phyloP scores from a whole-genome alignment of 2,329 filamentous ascomycete genomes.

The Pseudogymnoascus verrucosus region DNA sequence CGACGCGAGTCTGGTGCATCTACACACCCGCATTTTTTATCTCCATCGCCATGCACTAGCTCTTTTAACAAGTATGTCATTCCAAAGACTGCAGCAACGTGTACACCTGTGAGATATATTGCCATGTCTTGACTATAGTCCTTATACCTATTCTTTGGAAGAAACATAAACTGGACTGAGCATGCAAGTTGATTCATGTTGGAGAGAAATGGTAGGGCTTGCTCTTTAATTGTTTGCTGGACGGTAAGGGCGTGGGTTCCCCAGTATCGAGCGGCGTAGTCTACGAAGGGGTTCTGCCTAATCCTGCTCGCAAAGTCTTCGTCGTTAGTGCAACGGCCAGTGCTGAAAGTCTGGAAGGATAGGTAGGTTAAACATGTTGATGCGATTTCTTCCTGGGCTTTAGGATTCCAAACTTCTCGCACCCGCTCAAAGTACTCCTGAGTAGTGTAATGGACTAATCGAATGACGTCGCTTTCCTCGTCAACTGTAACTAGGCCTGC shows the following conservation, averaged over 20 bases:
- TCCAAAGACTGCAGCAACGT: conserved; percentile 19
- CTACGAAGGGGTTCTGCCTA: neutral
- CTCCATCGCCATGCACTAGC: neutral
- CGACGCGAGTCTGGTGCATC: neutral
- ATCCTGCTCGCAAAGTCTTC: neutral
- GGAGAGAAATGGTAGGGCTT: neutral
- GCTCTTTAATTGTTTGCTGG: neutral
- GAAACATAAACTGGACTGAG: neutral
- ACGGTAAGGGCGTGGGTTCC: neutral
- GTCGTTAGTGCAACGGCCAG: neutral
- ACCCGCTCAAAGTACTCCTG: conserved; percentile 21
- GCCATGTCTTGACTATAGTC: neutral
- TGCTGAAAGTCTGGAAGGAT: neutral
- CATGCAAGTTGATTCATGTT: neutral
- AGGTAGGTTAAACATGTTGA: neutral
- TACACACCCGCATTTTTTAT: neutral
- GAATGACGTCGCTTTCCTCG: conserved; percentile 9
- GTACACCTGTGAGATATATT: conserved; percentile 12
- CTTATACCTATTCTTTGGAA: neutral
- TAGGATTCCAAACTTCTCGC: neutral
- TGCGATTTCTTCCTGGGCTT: neutral
- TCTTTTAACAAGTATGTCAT: conserved; percentile 4
- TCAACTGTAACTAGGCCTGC: conserved; percentile 17
- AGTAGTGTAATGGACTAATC: conserved; percentile 22
- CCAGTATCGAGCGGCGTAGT: neutral